A percentile compares a stretch with the other conserved stretches of the same genome.
Conservation (phyloP, 1,284 basidiomycete genomes). For the Hemileia vastatrix region DNA sequence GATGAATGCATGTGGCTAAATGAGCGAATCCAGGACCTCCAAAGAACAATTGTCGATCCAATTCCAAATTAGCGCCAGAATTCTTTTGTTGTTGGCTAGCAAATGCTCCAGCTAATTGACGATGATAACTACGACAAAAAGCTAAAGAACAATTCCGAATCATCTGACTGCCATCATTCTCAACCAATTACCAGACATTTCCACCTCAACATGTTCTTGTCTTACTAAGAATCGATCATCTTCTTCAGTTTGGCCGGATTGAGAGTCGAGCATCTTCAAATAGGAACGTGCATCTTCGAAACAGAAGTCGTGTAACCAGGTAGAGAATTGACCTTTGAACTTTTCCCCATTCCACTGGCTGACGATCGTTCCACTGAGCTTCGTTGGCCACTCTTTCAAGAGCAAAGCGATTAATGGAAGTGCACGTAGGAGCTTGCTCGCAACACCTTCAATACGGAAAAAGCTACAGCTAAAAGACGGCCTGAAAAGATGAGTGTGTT, state of each 20-base stretch:
- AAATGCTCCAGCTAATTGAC: slow-evolving; percentile 34
- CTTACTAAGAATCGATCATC: slow-evolving; percentile 36
- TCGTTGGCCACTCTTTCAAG: too few relatives aligned
- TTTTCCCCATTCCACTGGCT: too few relatives aligned
- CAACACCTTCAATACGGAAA: too few relatives aligned
- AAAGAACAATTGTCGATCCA: too few relatives aligned
- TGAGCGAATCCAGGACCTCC: slow-evolving; percentile 39
- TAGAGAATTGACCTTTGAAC: too few relatives aligned
- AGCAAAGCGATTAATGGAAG: too few relatives aligned
- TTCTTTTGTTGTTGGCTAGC: slow-evolving; percentile 28
- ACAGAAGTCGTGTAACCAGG: slow-evolving; percentile 32
- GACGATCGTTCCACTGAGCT: too few relatives aligned
- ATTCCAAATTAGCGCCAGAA: slow-evolving; percentile 9
- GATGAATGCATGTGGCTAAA: slow-evolving; percentile 37
- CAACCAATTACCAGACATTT: slow-evolving; percentile 42
- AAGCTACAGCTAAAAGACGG: too few relatives aligned
- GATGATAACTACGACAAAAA: slow-evolving; percentile 39
- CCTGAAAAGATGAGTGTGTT: too few relatives aligned
- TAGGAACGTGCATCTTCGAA: slow-evolving; percentile 36
- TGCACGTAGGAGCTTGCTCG: too few relatives aligned
- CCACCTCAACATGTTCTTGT: slow-evolving; percentile 37
- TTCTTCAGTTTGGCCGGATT: slow-evolving; percentile 17
- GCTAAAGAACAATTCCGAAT: slow-evolving; percentile 41
- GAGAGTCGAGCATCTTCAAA: slow-evolving; percentile 35
- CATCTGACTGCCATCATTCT: slow-evolving; percentile 41